A percentile compares a stretch with the other conserved stretches of the same genome.
phyloP scores from a whole-genome alignment of 1,284 basidiomycete genomes.

The Irpex sp. region DNA sequence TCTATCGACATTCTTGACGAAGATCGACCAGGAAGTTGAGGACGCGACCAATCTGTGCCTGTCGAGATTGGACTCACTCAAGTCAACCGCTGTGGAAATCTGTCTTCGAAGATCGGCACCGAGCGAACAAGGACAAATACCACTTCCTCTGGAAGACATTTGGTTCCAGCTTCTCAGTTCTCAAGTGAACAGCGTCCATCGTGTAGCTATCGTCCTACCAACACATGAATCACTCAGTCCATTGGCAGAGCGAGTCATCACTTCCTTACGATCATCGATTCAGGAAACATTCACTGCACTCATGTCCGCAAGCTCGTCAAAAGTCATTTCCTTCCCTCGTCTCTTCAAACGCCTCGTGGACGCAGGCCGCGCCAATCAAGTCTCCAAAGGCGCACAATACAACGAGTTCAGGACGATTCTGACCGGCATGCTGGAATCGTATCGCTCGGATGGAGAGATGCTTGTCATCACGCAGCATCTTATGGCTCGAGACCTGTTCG shows the following conservation, averaged over 20 bases:
- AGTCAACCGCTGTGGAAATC: conserved; percentile 58
- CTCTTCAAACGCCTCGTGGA: conserved; percentile 90
- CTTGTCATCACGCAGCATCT: conserved; percentile 85
- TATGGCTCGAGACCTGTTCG: conserved; percentile 80
- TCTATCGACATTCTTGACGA: conserved; percentile 26
- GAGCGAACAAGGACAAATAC: conserved; percentile 38
- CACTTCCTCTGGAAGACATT: conserved; percentile 73
- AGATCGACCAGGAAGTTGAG: conserved; percentile 24
- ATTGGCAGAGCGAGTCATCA: conserved; percentile 35
- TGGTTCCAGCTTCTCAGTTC: conserved; percentile 87
- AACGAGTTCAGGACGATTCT: conserved; percentile 90
- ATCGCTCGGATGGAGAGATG: conserved; percentile 88
- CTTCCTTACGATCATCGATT: conserved; percentile 67
- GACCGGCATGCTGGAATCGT: conserved; percentile 92
- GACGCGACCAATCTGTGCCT: conserved; percentile 30
- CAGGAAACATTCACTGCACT: conserved; percentile 85
- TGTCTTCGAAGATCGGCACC: conserved; percentile 51
- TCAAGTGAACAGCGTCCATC: conserved; percentile 79
- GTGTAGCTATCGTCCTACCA: conserved; percentile 32
- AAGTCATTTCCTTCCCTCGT: conserved; percentile 85
- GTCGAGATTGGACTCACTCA: conserved; percentile 49
- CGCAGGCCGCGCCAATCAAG: conserved; percentile 43
- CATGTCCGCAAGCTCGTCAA: conserved; percentile 79
- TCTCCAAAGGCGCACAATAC: conserved; percentile 68
- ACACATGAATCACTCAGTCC: conserved; percentile 17